A percentile compares a stretch with the other conserved stretches of the same genome.
Conservation (phyloP, 2,329 filamentous ascomycete genomes). For the Fusarium hostae region DNA sequence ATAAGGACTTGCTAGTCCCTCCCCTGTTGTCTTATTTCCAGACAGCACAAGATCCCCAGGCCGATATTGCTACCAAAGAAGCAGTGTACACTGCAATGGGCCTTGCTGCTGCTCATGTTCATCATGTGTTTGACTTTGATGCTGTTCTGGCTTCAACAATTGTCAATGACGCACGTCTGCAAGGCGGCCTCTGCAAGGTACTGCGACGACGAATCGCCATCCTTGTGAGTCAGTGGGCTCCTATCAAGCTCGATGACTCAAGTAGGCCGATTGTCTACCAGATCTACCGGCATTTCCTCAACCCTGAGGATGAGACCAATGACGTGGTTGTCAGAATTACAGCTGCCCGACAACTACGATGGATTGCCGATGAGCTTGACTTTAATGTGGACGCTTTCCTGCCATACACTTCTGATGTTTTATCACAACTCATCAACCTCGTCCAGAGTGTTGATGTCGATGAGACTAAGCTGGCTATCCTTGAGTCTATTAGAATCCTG, state of each 20-base stretch:
- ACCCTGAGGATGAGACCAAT: constrained; percentile 80
- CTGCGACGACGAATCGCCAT: constrained; percentile 89
- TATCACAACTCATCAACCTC: constrained; percentile 79
- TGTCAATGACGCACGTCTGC: constrained; percentile 78
- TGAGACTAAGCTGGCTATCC: constrained; percentile 89
- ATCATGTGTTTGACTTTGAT: constrained; percentile 83
- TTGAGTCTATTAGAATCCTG: constrained; percentile 85
- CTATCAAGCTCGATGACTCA: constrained; percentile 75
- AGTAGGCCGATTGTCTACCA: constrained; percentile 83
- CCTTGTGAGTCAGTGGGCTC: constrained; percentile 88
- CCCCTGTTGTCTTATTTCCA: constrained; percentile 87
- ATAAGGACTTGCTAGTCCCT: constrained; percentile 81
- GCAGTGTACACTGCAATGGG: constrained; percentile 95
- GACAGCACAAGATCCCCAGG: constrained; percentile 72
- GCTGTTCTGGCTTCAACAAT: constrained; percentile 79
- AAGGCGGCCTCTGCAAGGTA: constrained; percentile 75
- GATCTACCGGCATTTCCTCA: constrained; percentile 88
- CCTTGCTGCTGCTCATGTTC: constrained; percentile 80
- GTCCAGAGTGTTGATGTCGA: constrained; percentile 82
- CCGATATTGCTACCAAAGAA: constrained; percentile 86
- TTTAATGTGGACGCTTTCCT: constrained; percentile 80
- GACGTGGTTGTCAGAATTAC: constrained; percentile 94
- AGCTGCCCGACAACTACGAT: constrained; percentile 84
- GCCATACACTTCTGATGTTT: constrained; percentile 78
- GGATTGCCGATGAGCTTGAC: constrained; percentile 84